These are phyloP conservation scores for Hortiboletus campestris DNA, from an alignment of 768 basidiomycete species.

Conservation along the genomic window DNA sequence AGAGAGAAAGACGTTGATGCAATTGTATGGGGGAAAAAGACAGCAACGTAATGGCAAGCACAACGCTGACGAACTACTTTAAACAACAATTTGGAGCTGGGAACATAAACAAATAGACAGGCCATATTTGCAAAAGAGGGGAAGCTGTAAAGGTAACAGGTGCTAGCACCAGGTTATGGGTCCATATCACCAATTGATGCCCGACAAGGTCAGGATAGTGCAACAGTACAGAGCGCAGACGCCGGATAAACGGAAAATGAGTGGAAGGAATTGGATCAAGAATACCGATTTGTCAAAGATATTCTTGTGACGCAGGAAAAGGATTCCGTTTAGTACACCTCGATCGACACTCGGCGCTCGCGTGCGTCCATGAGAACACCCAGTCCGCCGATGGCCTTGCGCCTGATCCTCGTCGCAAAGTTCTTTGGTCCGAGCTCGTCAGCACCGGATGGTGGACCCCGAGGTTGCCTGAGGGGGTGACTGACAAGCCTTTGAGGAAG, in stretches of 20 bases:
- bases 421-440: slow-evolving; percentile 88
- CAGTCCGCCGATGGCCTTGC: slow-evolving; percentile 80
- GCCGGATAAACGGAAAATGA: slow-evolving; percentile 16
- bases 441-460: slow-evolving; percentile 81
- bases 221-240: slow-evolving; percentile 16
- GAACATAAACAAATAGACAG: slow-evolving; percentile 21
- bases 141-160: slow-evolving; percentile 11
- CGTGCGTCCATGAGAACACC: slow-evolving; percentile 78
- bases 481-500: slow-evolving; percentile 55
- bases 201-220: slow-evolving; percentile 8
- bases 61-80: slow-evolving; percentile 23
- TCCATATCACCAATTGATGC: slow-evolving; percentile 18
- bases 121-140: slow-evolving; percentile 28
- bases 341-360: slow-evolving; percentile 73
- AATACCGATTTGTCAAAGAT: slow-evolving; percentile 6
- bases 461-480: slow-evolving; percentile 80
- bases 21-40: slow-evolving; percentile 16
- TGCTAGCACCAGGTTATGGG: slow-evolving; percentile 26
- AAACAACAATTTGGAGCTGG: slow-evolving; percentile 27
- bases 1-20: slow-evolving; percentile 13
- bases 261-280: slow-evolving; percentile 14
- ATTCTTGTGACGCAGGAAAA: slow-evolving; percentile 4
- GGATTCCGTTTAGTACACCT: slow-evolving; percentile 52
- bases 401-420: slow-evolving; percentile 82
- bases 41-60: slow-evolving; percentile 27